Percentiles rank a stretch among this genome's conserved stretches.
Conservation (phyloP, 202 grass and related monocot genomes). For the Musa balbisiana region DNA sequence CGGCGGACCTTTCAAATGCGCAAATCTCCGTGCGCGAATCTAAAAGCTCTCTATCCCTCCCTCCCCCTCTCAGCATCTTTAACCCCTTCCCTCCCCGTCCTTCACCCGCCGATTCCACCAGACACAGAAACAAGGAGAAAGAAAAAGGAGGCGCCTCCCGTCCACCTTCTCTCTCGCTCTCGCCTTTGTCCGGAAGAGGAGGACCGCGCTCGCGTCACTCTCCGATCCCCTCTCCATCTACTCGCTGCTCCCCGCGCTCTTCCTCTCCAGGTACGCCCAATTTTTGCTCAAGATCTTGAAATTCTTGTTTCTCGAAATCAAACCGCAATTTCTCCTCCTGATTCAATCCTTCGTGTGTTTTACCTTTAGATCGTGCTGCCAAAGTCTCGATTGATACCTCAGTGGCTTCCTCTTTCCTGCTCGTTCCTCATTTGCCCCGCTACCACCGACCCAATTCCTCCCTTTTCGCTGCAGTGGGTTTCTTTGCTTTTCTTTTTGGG, state of each 20-base stretch:
- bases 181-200: not conserved
- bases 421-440: not conserved
- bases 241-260: not conserved
- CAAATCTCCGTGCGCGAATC: not conserved
- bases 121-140: not conserved
- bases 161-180: not conserved
- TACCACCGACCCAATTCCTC: not conserved
- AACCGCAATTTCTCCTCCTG: not conserved
- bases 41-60: not conserved
- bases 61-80: not conserved
- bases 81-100: not conserved
- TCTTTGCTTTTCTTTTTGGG: not conserved
- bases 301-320: not conserved
- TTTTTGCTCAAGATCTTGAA: not conserved
- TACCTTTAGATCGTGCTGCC: not conserved
- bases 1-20: slow-evolving; percentile 1
- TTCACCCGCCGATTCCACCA: slow-evolving; percentile 8
- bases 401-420: not conserved
- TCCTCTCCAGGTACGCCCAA: not conserved
- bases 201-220: not conserved
- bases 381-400: not conserved
- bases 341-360: not conserved
- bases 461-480: not conserved
- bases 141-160: slow-evolving; percentile 1
- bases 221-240: not conserved